Evolutionary conservation across 2,329 filamentous ascomycete species (phyloP), one percentile per base, ranked within the genome.

Genomic region (Phoma sp.): DNA sequence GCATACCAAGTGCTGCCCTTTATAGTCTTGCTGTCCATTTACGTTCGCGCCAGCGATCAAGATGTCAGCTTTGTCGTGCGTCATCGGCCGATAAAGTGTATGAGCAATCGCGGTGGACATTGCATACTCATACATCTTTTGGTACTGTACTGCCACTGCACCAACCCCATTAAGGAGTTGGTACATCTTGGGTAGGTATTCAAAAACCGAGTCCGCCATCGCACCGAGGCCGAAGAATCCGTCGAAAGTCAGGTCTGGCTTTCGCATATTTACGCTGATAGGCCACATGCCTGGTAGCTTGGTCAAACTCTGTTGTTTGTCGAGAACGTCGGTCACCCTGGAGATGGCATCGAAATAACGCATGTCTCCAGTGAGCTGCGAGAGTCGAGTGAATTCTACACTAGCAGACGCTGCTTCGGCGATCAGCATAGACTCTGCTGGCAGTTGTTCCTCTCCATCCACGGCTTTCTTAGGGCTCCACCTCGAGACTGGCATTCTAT

Each of bases 1-100:
- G 70, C 88, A 91, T 4, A 81, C 79, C 2, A 89, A 77, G 62
- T 90, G 88, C 24, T 64, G 47, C 47, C 50, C 39, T 32, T 55
- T 40, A 50, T 62, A 53, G 41, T 58, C 29, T 66, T 71, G 11
- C 61, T 75, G 64, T 57, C 47, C 67, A 62, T 39, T 6, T 37
- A 47, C 11, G 56, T 33, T 1, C 39, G 70, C 39, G 60, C 50
- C 55, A 70, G 45, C 57, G 67, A 63, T 59, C 11, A 82, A 70
- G 27, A 82, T 75, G 39, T 81, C 78, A 11, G 70, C 71, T 4
- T 76, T 66, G 13, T 76, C 68, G 3, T 74, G 75, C 1, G 72
- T 74, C 73, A 79, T 78, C 4, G 80, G 79, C 18, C 78, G 74
- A 65, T 77, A 82, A 13, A 82, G 65, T 7, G 77, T 74, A 60